Evolutionary conservation across 306 rosid species (phyloP), one percentile per base, ranked within the genome.

Genomic region (Vachellia pachyceras): DNA sequence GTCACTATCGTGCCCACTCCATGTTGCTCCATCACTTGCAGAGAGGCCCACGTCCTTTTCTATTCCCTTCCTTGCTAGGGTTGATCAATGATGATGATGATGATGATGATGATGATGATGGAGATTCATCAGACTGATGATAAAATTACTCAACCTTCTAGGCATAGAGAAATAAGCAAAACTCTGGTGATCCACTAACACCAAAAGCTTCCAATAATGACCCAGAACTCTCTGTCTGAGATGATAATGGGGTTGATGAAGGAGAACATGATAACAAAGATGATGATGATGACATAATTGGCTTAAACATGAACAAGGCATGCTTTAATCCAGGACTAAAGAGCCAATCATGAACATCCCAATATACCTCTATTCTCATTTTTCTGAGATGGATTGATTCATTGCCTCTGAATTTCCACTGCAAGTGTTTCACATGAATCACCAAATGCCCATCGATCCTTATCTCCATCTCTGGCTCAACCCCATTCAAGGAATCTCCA

Each of bases 271-370:
- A 65, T 22, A 83, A 29, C 9, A 45, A 44, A 60, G 87, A 50
- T 66, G 25, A 54, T 13, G 11, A 65, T 22, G 84, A 33, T 7
- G 87, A 69, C 46, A 85, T 76, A 54, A 88, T 80, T 61, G 97
- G 99, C 81, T 85, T 93, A 71, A 95, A 91, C 69, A 95, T 90
- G 77, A 93, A 95, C 60, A 89, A 81, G 17, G 97, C 99, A 33
- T 91, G 92, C 73, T 94, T 91, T 7, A 90, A 79, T 82, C 97
- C 97, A 20, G 97, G 85, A 82, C 88, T 77, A 50, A 95, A 95
- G 9, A 95, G 86, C 99, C 99, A 95, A 17, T 95, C 97, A 83
- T 95, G 99, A 70, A 95, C 97, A 85, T 95, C 99, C 97, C 97
- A 95, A 75, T 79, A 91, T 1, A 95, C 97, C 73, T 91, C 95